These are phyloP conservation scores for Musa acuminata DNA, from an alignment of 176 grass and related monocot genomes.

Conservation along the genomic window DNA sequence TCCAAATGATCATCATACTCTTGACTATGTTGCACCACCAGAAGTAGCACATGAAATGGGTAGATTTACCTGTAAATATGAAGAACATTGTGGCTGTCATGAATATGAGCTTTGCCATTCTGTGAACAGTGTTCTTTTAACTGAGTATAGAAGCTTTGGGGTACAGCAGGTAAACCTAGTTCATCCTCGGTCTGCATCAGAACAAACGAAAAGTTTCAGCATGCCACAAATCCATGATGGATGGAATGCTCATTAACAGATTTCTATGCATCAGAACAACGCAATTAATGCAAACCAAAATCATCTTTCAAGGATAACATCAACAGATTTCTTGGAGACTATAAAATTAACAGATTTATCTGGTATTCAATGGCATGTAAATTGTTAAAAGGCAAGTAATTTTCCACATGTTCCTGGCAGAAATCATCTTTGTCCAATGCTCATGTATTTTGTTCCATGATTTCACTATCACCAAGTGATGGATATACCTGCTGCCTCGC, in stretches of 20 bases:
- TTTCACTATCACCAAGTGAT: background rate
- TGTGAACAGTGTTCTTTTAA: conserved; percentile 19
- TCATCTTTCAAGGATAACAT: background rate
- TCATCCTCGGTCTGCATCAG: conserved; percentile 56
- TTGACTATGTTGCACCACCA: background rate
- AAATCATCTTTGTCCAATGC: background rate
- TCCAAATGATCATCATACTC: background rate
- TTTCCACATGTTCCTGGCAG: background rate
- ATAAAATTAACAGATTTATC: background rate
- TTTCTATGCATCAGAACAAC: background rate
- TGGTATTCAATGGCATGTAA: background rate
- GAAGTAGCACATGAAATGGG: background rate
- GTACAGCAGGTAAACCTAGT: conserved; percentile 63
- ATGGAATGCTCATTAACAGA: background rate
- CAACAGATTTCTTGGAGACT: background rate
- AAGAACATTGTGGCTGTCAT: too few relatives aligned
- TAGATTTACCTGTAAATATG: background rate
- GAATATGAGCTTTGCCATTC: too few relatives aligned
- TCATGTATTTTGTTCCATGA: background rate
- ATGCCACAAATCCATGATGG: background rate
- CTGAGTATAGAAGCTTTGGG: conserved; percentile 53
- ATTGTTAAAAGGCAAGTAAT: background rate
- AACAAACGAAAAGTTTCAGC: conserved; percentile 3
- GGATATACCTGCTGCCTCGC: conserved; percentile 27
- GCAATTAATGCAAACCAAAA: background rate